These are phyloP conservation scores for Centella asiatica DNA, from an alignment of 129 eudicot species.

Conservation along the genomic window DNA sequence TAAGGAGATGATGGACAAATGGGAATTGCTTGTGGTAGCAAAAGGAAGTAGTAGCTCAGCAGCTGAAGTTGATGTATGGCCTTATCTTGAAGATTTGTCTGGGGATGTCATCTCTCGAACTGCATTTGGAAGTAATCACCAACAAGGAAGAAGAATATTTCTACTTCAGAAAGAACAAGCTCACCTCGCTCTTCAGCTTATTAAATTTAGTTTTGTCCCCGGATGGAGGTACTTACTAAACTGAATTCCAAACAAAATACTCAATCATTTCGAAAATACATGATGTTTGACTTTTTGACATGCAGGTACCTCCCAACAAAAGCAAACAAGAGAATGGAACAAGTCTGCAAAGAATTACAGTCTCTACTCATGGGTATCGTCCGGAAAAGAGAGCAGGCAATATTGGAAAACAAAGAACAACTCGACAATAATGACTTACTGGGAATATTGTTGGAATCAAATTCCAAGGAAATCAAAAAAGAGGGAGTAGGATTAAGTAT, in stretches of 20 bases:
- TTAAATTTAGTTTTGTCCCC: slow-evolving; percentile 13
- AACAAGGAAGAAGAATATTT: slow-evolving; percentile 30
- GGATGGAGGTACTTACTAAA: slow-evolving; percentile 57
- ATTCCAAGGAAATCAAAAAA: slow-evolving; percentile 8
- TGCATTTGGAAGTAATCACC: slow-evolving; percentile 29
- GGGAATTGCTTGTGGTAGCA: slow-evolving; percentile 21
- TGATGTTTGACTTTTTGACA: too few relatives aligned
- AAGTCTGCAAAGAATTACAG: slow-evolving; percentile 17
- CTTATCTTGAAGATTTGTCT: slow-evolving; percentile 26
- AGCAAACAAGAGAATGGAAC: slow-evolving; percentile 23
- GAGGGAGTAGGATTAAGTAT: slow-evolving; percentile 6
- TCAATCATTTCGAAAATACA: too few relatives aligned
- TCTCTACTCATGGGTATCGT: background rate
- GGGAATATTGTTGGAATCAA: background rate
- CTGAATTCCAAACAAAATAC: too few relatives aligned
- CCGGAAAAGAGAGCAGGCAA: slow-evolving; percentile 5
- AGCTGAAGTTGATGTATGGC: slow-evolving; percentile 40
- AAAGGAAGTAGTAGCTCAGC: slow-evolving; percentile 13
- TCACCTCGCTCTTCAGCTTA: slow-evolving; percentile 5
- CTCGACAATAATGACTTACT: background rate
- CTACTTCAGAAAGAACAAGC: slow-evolving; percentile 34
- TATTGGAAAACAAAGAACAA: background rate
- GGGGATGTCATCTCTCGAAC: slow-evolving; percentile 38
- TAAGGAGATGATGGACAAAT: slow-evolving; percentile 32
- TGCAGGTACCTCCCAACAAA: slow-evolving; percentile 35